phyloP scores from a whole-genome alignment of 179 eudicot species.

The Silene coronaria region DNA sequence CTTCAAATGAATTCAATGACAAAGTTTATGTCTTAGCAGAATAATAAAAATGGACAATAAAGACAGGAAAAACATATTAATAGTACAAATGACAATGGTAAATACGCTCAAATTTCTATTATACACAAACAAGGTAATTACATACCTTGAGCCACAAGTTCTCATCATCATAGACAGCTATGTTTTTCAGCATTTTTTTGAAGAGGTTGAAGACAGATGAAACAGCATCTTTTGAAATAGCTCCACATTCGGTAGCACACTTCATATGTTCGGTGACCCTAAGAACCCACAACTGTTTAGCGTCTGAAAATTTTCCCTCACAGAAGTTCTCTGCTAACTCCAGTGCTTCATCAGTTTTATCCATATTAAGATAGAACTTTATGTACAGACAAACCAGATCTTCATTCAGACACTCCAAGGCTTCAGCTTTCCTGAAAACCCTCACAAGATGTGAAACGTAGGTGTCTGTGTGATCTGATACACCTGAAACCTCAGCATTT shows the following conservation, averaged over 20 bases:
- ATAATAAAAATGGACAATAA: not conserved
- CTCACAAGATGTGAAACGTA: conserved; percentile 38
- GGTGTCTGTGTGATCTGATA: conserved; percentile 26
- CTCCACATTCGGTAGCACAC: conserved; percentile 26
- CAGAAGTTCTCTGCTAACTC: conserved; percentile 50
- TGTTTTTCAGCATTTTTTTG: conserved; percentile 37
- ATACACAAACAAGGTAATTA: not conserved
- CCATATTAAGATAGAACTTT: conserved; percentile 43
- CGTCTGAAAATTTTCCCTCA: conserved; percentile 47
- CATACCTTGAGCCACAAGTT: conserved; percentile 80
- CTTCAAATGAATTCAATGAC: not conserved
- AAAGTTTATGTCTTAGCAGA: not conserved
- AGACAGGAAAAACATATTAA: not conserved
- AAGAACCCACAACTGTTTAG: conserved; percentile 53
- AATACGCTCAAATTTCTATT: not conserved
- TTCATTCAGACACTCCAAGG: conserved; percentile 47
- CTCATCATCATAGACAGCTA: conserved; percentile 48
- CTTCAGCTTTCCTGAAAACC: conserved; percentile 64
- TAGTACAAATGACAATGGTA: not conserved
- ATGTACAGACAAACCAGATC: conserved; percentile 70
- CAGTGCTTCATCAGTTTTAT: conserved; percentile 58
- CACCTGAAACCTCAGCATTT: conserved; percentile 15
- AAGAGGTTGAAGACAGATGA: conserved; percentile 39
- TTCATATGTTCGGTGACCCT: conserved; percentile 65
- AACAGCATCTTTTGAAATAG: conserved; percentile 39